phyloP scores from a whole-genome alignment of 2,329 filamentous ascomycete species.

The Tetracladium maxilliforme region DNA sequence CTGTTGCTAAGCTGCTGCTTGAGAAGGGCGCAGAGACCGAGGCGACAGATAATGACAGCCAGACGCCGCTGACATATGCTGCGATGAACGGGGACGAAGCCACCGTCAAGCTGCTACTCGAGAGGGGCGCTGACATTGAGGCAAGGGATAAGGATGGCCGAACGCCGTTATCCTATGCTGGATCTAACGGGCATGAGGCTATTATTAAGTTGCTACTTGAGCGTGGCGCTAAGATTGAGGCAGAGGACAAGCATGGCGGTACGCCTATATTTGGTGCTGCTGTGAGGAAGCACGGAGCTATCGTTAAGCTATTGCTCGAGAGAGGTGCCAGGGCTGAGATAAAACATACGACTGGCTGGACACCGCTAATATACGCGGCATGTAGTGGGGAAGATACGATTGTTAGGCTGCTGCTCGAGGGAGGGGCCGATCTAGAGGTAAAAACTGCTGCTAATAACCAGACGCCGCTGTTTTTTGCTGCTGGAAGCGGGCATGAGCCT shows the following conservation, averaged over 20 bases:
- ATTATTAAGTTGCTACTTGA: constrained; percentile 3
- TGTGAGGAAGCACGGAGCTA: constrained; percentile 4
- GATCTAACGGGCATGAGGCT: constrained; percentile 1
- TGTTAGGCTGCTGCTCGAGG: constrained; percentile 2
- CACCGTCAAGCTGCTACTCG: constrained; percentile 4
- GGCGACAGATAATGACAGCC: constrained; percentile 1
- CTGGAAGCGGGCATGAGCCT: constrained; percentile 1
- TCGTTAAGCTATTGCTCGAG: constrained; percentile 5
- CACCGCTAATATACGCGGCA: constrained; percentile 4
- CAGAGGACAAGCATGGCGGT: no score
- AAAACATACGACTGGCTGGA: constrained; percentile 3
- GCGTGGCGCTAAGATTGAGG: neutral
- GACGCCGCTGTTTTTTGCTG: neutral
- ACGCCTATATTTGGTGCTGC: no score
- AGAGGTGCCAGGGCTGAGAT: constrained; percentile 4
- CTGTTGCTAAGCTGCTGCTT: constrained; percentile 3
- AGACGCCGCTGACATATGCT: constrained; percentile 6
- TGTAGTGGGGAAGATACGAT: constrained; percentile 2
- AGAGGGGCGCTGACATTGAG: constrained; percentile 5
- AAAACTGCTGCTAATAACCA: no score
- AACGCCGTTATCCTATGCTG: constrained; percentile 2
- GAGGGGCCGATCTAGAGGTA: no score
- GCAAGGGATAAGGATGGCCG: constrained; percentile 9
- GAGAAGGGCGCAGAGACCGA: constrained; percentile 1
- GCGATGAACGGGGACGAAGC: constrained; percentile 1